Evolutionary conservation across 306 rosid species (phyloP), one percentile per base, ranked within the genome.

Genomic region (Quercus rubra): DNA sequence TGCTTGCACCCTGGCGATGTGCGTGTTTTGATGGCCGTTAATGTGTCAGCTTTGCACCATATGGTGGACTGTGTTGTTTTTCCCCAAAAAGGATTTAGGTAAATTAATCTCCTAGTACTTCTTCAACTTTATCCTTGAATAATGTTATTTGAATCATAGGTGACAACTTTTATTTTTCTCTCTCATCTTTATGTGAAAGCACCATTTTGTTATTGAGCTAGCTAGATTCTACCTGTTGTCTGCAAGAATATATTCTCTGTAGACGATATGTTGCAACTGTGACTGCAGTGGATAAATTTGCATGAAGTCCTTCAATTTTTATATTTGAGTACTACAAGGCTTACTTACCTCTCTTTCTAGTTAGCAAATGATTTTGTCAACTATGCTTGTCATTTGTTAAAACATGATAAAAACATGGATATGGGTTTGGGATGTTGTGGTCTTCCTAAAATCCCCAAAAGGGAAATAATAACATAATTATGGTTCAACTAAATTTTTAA

Each of bases 11-110:
- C 95, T 1, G 97, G 97, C 1, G 95, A 92, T 83, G 86, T 92
- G 70, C 97, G 97, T 78, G 91, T 92, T 89, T 82, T 92, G 70
- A 54, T 25, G 70, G 95, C 97, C 52, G 91, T 92, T 55, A 6
- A 89, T 86, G 93, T 89, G 78, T 89, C 86, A 18, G 87, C 72
- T n/a, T 88, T 92, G 88, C 62, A 80, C 75, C 97, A 92, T 83
- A 85, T 92, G 97, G 93, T 90, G 61, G 93, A 92, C 62, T 92
- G 93, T 80, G 93, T 92, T 71, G 95, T 90, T 77, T 92, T 92
- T 80, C 97, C 97, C 18, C 92, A 90, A 74, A 87, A 83, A 81
- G 97, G 97, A 49, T 1, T 0, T n/a, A 90, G 97, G 97, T 89
- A 72, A 77, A 31, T 35, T 71, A 79, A 62, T 68, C 70, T 71